These are phyloP conservation scores for Cyclostephanos invisitatus DNA, from an alignment of 108 stramenopile species.

Conservation along the genomic window DNA sequence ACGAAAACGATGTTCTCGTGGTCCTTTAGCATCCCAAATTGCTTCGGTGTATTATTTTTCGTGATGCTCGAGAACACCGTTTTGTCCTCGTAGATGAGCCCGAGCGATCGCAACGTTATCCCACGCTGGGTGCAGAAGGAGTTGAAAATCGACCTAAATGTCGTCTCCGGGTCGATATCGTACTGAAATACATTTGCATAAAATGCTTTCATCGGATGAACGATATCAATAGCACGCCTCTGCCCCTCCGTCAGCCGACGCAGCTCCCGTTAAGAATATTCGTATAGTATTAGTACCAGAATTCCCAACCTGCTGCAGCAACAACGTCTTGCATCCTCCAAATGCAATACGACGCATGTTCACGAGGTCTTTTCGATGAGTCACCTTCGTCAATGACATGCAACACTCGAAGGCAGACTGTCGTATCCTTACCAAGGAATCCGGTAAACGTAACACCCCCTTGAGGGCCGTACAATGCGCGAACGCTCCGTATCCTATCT, in stretches of 20 bases:
- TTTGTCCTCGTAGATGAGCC: not conserved
- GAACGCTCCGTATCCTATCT: not conserved
- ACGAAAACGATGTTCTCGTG: not conserved
- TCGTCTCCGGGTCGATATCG: not conserved
- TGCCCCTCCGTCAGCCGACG: not conserved
- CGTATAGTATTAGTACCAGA: not conserved
- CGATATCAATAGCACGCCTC: not conserved
- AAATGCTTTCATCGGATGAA: not conserved
- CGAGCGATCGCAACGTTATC: not conserved
- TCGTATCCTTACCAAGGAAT: too few relatives aligned
- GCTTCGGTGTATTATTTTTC: not conserved
- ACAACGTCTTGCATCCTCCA: not conserved
- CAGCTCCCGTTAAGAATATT: not conserved
- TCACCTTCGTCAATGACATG: not conserved
- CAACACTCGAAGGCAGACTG: not conserved
- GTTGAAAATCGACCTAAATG: not conserved
- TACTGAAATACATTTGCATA: not conserved
- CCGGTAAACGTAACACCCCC: not conserved
- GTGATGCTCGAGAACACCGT: not conserved
- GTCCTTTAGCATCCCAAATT: not conserved
- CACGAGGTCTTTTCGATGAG: not conserved
- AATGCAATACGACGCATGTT: not conserved
- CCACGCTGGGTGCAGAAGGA: not conserved
- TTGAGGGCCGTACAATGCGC: not conserved
- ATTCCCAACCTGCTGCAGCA: not conserved